Evolutionary conservation across 169 alveolate species (phyloP), one percentile per base, ranked within the genome.

Genomic region (Babesia gibsoni): DNA sequence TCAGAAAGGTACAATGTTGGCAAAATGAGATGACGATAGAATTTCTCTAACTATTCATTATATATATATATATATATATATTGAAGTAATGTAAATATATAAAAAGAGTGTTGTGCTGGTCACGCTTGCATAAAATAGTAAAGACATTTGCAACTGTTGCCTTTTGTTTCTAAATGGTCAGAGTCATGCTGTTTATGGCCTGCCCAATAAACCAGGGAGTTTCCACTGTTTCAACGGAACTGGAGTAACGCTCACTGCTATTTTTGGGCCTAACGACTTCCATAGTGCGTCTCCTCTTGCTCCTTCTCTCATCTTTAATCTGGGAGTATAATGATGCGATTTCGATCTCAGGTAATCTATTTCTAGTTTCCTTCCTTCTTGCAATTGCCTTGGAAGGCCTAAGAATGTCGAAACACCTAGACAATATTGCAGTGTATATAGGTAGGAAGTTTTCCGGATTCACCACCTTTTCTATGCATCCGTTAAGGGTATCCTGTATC

Each of bases 401-500:
- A 12, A 61, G 72, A 4, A 45, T 25, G 42, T 61, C 72, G 72
- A 29, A 49, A 37, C 86, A 77, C 65, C 72, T 52, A 35, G 67
- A 32, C 30, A 77, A 7, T n/a, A 77, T 77, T 37, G 86, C 86
- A 16, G 57, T 45, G 35, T 77, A 77, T 25, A 77, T 33, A 10
- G 74, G 86, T 48, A 77, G 29, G 35, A 77, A 43, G 10, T 36
- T 18, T 42, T 77, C 86, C 0, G 86, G 86, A 54, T 77, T 77
- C n/a, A 77, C 39, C 10, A 65, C 33, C 25, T 63, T n/a, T 22
- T 57, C 61, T 7, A 42, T 74, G 41, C 59, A 77, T 6, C 86
- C 86, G n/a, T 58, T 43, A 14, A 77, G 58, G 20, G 75, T 65
- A 36, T 77, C 86, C 39, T 67, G 53, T n/a, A 77, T 64, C 81